A percentile compares a stretch with the other conserved stretches of the same genome.
Conservation (phyloP, 495 filamentous ascomycete species). For the Daldinia grandis region DNA sequence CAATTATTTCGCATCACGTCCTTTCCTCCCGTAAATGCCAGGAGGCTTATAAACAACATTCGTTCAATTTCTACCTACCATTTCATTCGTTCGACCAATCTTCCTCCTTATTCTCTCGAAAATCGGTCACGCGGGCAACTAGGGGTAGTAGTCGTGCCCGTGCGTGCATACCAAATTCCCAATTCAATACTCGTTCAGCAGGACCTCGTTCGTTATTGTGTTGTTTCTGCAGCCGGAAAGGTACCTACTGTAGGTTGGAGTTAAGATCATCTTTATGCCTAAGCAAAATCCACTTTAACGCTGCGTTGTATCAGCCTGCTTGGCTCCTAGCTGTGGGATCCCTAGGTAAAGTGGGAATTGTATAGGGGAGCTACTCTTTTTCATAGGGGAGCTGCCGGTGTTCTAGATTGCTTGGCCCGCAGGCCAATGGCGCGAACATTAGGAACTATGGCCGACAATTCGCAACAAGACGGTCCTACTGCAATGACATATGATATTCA, state of each 20-base stretch:
- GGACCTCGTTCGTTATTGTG: conserved; percentile 1
- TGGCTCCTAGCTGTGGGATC: background rate
- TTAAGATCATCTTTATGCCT: conserved; percentile 11
- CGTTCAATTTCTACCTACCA: conserved; percentile 10
- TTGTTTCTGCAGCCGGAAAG: conserved; percentile 8
- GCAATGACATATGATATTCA: conserved; percentile 10
- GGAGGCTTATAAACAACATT: conserved; percentile 18
- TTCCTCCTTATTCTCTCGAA: conserved; percentile 24
- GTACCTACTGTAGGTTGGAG: conserved; percentile 6
- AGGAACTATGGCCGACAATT: conserved; percentile 16
- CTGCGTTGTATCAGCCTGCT: conserved; percentile 13
- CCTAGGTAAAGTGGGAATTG: conserved; percentile 14
- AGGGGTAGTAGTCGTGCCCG: conserved; percentile 23
- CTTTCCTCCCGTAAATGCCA: background rate
- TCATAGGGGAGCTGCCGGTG: background rate
- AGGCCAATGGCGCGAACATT: conserved; percentile 24
- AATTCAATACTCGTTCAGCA: conserved; percentile 3
- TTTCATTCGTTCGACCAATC: conserved; percentile 23
- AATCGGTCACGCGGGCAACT: conserved; percentile 15
- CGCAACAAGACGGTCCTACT: background rate
- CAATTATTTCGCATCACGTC: background rate
- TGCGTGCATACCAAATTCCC: conserved; percentile 24
- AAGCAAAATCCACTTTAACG: conserved; percentile 8
- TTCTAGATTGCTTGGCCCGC: conserved; percentile 29
- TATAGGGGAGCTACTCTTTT: conserved; percentile 13